Conservation (phyloP, 1,284 basidiomycete genomes). For the Cutaneotrichosporon spelunceum region DNA sequence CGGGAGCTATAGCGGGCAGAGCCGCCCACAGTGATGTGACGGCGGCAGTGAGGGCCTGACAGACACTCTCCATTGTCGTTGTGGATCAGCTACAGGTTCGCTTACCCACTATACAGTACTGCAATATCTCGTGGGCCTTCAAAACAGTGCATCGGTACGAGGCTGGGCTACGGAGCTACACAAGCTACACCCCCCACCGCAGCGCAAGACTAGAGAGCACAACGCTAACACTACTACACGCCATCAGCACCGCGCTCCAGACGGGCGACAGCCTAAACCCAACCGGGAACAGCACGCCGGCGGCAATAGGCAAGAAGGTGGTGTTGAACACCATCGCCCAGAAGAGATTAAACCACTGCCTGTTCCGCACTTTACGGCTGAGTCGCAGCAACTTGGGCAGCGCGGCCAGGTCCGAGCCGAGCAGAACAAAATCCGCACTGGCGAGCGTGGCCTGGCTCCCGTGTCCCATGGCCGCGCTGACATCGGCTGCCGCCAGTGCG, state of each 20-base stretch:
- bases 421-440: constrained; percentile 94
- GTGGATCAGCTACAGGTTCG: too few relatives aligned
- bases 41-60: too few relatives aligned
- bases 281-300: constrained; percentile 85
- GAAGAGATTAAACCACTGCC: constrained; percentile 77
- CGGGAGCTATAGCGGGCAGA: too few relatives aligned
- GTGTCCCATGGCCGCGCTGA: constrained; percentile 91
- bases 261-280: constrained; percentile 93
- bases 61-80: too few relatives aligned
- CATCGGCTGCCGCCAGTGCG: constrained; percentile 87
- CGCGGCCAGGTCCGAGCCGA: constrained; percentile 90
- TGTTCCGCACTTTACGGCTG: constrained; percentile 79
- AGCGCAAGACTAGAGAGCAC: constrained; percentile 87
- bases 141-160: too few relatives aligned
- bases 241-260: constrained; percentile 97
- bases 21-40: too few relatives aligned
- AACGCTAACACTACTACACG: constrained; percentile 94
- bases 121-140: too few relatives aligned
- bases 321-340: constrained; percentile 94
- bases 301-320: constrained; percentile 93
- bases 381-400: constrained; percentile 93
- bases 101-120: too few relatives aligned
- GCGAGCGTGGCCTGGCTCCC: constrained; percentile 98
- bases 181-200: constrained; percentile 68
- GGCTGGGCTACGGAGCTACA: neutral